These are phyloP conservation scores for Suhomyces atakaporum DNA, from an alignment of 1,139 yeast species.

Conservation along the genomic window DNA sequence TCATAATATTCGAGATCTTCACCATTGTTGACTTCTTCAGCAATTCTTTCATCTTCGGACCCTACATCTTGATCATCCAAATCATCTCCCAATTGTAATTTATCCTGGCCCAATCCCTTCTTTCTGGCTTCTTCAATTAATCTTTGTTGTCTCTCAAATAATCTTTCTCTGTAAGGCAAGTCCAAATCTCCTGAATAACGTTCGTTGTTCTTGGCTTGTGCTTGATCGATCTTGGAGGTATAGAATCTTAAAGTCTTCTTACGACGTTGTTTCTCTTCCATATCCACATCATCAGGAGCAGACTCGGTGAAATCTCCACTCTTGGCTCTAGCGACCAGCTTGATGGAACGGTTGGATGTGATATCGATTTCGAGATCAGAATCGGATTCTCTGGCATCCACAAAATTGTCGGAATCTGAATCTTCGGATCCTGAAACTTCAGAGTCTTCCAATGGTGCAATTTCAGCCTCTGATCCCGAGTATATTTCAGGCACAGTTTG, in stretches of 20 bases:
- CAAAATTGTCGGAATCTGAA: conserved; percentile 19
- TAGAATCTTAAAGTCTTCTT: conserved; percentile 89
- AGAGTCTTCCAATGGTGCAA: conserved; percentile 1
- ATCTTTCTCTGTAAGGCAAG: conserved; percentile 88
- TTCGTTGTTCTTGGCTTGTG: conserved; percentile 57
- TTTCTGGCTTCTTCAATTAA: conserved; percentile 84
- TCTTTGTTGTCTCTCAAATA: conserved; percentile 85
- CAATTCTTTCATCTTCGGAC: conserved; percentile 49
- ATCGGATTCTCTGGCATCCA: conserved; percentile 12
- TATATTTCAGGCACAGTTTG: conserved; percentile 2
- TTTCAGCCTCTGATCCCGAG: conserved; percentile 1
- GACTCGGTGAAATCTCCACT: conserved; percentile 63
- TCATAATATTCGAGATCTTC: conserved; percentile 53
- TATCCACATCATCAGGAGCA: conserved; percentile 71
- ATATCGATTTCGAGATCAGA: conserved; percentile 47
- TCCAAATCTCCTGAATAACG: conserved; percentile 82
- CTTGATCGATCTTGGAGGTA: conserved; percentile 93
- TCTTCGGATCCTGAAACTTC: conserved; percentile 22
- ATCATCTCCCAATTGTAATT: conserved; percentile 53
- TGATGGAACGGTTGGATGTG: conserved; percentile 48
- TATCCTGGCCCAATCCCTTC: conserved; percentile 64
- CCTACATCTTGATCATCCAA: conserved; percentile 48
- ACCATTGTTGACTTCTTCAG: conserved; percentile 40
- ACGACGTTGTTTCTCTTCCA: conserved; percentile 81
- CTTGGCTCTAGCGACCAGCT: conserved; percentile 26